A percentile compares a stretch with the other conserved stretches of the same genome.
These are phyloP conservation scores for Tothia fuscella DNA, from an alignment of 2,329 filamentous ascomycete species.

Conservation along the genomic window DNA sequence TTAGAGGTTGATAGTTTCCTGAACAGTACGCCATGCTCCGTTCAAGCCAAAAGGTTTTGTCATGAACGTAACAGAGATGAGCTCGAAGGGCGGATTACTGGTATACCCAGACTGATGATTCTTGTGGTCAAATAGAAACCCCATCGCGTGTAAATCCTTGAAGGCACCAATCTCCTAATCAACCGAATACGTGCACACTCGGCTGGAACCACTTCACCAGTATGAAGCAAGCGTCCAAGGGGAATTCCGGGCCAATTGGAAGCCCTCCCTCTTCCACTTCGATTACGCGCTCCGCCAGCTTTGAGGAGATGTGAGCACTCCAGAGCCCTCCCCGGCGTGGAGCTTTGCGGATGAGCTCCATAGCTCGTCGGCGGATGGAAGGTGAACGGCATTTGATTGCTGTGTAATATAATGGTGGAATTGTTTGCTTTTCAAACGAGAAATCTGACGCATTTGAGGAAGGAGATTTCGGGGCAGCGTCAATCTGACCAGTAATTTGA, in stretches of 20 bases:
- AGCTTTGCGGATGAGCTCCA: not conserved
- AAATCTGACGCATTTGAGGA: not conserved
- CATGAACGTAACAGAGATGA: not conserved
- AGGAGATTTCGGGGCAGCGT: not conserved
- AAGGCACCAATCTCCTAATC: not conserved
- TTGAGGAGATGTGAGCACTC: constrained; percentile 1
- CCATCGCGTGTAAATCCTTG: not conserved
- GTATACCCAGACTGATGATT: not conserved
- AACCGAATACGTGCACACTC: not conserved
- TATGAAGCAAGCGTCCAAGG: no score
- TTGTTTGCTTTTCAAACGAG: constrained; percentile 2
- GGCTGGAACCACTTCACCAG: not conserved
- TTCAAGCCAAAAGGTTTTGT: not conserved
- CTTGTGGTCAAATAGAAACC: not conserved
- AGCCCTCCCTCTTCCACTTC: constrained; percentile 5
- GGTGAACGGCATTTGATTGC: constrained; percentile 9
- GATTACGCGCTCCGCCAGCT: constrained; percentile 1
- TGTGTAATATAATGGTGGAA: constrained; percentile 3
- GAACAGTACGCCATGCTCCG: not conserved
- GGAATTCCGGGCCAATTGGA: not conserved
- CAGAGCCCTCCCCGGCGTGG: constrained; percentile 4
- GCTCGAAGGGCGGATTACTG: not conserved
- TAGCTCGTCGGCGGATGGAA: not conserved
- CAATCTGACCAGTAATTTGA: not conserved
- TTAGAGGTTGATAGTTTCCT: not conserved